These are phyloP conservation scores for Fusarium sp. DNA, from an alignment of 2,329 filamentous ascomycete species.

Conservation along the genomic window DNA sequence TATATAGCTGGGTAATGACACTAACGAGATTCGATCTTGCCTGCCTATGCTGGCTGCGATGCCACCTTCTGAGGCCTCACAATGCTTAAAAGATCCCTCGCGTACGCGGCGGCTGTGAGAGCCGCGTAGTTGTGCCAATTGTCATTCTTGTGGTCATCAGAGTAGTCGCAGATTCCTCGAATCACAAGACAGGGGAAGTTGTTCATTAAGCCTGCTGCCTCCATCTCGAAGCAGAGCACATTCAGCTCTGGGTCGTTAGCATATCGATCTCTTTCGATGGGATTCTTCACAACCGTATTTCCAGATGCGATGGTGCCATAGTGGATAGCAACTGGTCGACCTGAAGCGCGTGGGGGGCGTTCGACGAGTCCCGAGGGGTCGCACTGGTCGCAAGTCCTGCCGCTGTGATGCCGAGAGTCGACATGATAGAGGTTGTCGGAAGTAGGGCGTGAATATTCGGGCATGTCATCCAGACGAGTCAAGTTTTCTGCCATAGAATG, in stretches of 20 bases:
- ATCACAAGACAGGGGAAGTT: not conserved
- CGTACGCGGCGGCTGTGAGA: not conserved
- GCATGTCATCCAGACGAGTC: not conserved
- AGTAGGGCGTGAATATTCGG: not conserved
- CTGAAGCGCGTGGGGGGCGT: not conserved
- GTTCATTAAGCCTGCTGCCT: not conserved
- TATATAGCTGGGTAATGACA: too few species aligned
- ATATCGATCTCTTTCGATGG: not conserved
- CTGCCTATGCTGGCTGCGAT: not conserved
- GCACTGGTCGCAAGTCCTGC: not conserved
- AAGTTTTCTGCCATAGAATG: not conserved
- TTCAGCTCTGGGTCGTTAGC: not conserved
- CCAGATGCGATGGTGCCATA: not conserved
- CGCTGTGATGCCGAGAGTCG: not conserved
- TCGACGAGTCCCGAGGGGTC: not conserved
- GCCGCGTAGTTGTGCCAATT: not conserved
- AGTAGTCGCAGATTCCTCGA: not conserved
- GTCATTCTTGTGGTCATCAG: not conserved
- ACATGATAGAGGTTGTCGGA: not conserved
- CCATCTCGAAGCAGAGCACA: not conserved
- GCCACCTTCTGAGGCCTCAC: not conserved
- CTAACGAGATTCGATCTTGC: not conserved
- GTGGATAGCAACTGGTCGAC: not conserved
- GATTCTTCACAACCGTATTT: not conserved
- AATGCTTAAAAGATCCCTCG: not conserved